phyloP scores from a whole-genome alignment of 441 rosid genomes.

The Gossypium aridum region DNA sequence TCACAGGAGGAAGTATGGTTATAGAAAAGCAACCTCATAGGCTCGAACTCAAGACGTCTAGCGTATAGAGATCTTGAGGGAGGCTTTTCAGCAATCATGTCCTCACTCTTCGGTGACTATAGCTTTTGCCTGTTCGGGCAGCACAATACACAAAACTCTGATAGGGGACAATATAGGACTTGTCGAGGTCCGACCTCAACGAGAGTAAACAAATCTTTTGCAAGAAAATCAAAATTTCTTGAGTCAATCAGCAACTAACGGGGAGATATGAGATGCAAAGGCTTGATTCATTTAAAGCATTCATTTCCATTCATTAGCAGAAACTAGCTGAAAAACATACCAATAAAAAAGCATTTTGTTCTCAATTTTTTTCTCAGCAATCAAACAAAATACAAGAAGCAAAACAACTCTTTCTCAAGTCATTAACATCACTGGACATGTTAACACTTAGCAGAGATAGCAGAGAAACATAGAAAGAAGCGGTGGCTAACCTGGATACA shows the following conservation, averaged over 20 bases:
- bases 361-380: background rate
- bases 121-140: no score
- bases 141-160: no score
- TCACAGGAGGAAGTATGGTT: no score
- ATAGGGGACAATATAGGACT: no score
- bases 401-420: slow-evolving; percentile 4
- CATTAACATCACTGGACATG: background rate
- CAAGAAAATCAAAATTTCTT: background rate
- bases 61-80: no score
- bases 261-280: background rate
- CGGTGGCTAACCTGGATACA: background rate
- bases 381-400: background rate
- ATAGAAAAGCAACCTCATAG: no score
- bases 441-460: background rate
- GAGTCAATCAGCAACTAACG: background rate
- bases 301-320: background rate
- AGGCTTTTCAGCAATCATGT: no score
- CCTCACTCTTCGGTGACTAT: no score
- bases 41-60: no score
- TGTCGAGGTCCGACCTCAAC: no score
- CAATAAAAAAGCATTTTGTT: background rate
- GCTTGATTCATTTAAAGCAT: slow-evolving; percentile 1
- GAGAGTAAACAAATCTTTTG: background rate
- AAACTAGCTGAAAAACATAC: background rate
- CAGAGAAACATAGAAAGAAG: background rate